Conservation (phyloP, 1,284 basidiomycete genomes). For the Microbotryomycetes sp. region DNA sequence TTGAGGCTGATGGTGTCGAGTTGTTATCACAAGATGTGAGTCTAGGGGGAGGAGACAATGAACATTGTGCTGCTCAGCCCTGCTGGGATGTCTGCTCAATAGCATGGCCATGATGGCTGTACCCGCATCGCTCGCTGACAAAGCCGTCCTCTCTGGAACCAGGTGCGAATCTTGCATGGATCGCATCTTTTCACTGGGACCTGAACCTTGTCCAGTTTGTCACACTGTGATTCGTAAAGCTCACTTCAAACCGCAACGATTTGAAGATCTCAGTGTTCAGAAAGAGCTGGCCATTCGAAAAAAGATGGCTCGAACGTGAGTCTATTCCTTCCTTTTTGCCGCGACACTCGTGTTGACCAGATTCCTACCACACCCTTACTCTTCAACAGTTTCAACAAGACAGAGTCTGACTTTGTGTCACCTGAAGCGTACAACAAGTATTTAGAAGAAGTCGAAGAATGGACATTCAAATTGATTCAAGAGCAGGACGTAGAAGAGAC, state of each 20-base stretch:
- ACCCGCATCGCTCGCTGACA: background rate
- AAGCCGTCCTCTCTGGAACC: conserved; percentile 20
- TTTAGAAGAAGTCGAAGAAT: conserved; percentile 90
- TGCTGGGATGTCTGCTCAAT: conserved; percentile 1
- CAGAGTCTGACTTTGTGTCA: conserved; percentile 78
- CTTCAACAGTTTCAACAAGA: conserved; percentile 75
- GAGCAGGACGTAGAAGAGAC: conserved; percentile 78
- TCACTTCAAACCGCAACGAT: conserved; percentile 92
- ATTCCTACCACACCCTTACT: background rate
- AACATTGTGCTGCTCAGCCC: background rate
- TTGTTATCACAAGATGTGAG: conserved; percentile 97
- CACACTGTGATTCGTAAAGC: conserved; percentile 81
- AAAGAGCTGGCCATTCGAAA: conserved; percentile 88
- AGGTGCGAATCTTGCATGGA: conserved; percentile 99
- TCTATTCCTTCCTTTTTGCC: conserved; percentile 3
- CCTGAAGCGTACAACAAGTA: conserved; percentile 89
- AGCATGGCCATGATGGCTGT: background rate
- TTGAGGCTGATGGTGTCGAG: conserved; percentile 78
- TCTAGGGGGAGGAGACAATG: conserved; percentile 1
- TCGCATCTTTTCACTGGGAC: conserved; percentile 88
- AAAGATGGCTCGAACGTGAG: conserved; percentile 76
- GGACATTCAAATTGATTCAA: conserved; percentile 93
- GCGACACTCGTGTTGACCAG: background rate
- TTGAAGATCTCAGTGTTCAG: conserved; percentile 92
- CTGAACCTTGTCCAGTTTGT: conserved; percentile 93